Evolutionary conservation across 495 filamentous ascomycete genomes (phyloP).

Genomic region (Penicillium odoratum): DNA sequence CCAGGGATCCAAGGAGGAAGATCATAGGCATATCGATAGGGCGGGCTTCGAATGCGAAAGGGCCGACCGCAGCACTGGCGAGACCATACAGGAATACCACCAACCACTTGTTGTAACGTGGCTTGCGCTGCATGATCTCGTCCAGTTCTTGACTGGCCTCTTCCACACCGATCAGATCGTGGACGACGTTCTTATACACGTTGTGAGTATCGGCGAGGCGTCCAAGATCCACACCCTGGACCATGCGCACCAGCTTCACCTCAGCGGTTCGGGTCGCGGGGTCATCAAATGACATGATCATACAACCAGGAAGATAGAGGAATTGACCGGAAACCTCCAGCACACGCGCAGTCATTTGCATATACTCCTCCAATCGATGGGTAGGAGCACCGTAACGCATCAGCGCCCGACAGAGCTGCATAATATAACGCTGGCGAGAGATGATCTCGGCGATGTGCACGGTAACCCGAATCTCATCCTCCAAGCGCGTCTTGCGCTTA

Average conservation of each 20-base stretch:
- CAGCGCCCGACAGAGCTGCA: slow-evolving; percentile 81
- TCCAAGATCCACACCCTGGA: slow-evolving; percentile 80
- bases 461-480: slow-evolving; percentile 72
- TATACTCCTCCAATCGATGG: slow-evolving; percentile 81
- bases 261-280: slow-evolving; percentile 86
- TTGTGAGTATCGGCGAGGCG: slow-evolving; percentile 83
- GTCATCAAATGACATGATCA: slow-evolving; percentile 96
- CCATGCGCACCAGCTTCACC: slow-evolving; percentile 79
- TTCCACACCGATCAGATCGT: slow-evolving; percentile 82
- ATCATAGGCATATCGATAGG: slow-evolving; percentile 85
- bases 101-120: slow-evolving; percentile 70
- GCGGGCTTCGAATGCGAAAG: slow-evolving; percentile 84
- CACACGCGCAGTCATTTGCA: slow-evolving; percentile 86
- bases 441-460: slow-evolving; percentile 87
- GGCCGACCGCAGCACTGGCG: slow-evolving; percentile 73
- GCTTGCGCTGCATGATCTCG: slow-evolving; percentile 61
- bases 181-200: slow-evolving; percentile 90
- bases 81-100: slow-evolving; percentile 78
- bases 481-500: slow-evolving; percentile 51
- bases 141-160: slow-evolving; percentile 75
- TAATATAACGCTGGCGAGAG: slow-evolving; percentile 79
- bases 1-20: slow-evolving; percentile 78
- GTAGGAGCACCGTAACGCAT: slow-evolving; percentile 84
- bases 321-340: slow-evolving; percentile 90
- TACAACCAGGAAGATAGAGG: slow-evolving; percentile 87